Evolutionary conservation across 2,329 filamentous ascomycete genomes (phyloP).

Genomic region (Trichoderma sp.): DNA sequence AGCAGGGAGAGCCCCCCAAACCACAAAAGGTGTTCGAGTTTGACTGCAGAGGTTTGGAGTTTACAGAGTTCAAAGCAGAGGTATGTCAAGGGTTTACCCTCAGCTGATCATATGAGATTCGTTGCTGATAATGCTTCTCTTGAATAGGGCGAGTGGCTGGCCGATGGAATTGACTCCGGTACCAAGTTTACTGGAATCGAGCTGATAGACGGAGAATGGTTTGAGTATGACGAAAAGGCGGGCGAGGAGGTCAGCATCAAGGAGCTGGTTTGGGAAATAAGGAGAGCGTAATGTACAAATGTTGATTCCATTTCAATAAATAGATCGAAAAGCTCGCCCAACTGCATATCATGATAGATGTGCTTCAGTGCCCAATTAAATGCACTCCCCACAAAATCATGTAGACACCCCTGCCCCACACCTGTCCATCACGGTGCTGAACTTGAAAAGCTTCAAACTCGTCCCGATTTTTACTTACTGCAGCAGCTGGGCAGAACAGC

Average conservation of each 20-base stretch:
- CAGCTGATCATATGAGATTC: not conserved
- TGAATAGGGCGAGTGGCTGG: constrained; percentile 80
- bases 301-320: not conserved
- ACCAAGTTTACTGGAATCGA: constrained; percentile 84
- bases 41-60: constrained; percentile 92
- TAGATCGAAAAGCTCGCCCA: not conserved
- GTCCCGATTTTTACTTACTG: not conserved
- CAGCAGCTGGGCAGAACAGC: not conserved
- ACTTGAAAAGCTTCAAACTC: constrained; percentile 15
- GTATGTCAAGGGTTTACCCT: constrained; percentile 44
- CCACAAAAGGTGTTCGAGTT: constrained; percentile 80
- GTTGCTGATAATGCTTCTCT: not conserved
- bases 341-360: not conserved
- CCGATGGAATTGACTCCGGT: constrained; percentile 73
- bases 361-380: not conserved
- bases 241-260: constrained; percentile 90
- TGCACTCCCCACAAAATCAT: constrained; percentile 1
- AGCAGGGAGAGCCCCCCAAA: constrained; percentile 69
- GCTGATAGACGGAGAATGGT: constrained; percentile 90
- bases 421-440: constrained; percentile 4
- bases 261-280: constrained; percentile 83
- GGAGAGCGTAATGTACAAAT: constrained; percentile 55
- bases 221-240: constrained; percentile 94
- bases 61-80: constrained; percentile 86
- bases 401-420: constrained; percentile 1